Conservation (phyloP, 2,329 filamentous ascomycete genomes). For the Trichophyton simii region DNA sequence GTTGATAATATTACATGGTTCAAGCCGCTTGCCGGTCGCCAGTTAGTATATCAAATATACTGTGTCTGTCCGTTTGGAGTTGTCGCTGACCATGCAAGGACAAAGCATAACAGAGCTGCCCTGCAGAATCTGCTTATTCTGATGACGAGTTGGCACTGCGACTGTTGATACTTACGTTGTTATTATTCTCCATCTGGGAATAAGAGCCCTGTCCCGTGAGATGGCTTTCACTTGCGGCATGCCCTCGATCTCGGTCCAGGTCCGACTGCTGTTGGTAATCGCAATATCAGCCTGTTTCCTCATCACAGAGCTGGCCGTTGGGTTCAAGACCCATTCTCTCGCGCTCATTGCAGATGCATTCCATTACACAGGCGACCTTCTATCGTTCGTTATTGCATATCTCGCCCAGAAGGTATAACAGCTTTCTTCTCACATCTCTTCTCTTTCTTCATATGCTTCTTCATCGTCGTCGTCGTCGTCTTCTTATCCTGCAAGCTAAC, state of each 20-base stretch:
- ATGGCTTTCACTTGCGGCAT: background rate
- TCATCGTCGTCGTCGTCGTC: background rate
- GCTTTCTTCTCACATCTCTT: background rate
- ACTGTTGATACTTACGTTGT: background rate
- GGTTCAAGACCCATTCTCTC: constrained; percentile 58
- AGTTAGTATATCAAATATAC: no score
- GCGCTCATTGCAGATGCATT: constrained; percentile 67
- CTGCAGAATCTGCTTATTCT: background rate
- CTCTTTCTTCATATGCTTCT: background rate
- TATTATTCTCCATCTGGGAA: background rate
- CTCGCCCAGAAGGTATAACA: constrained; percentile 10
- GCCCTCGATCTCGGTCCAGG: constrained; percentile 6
- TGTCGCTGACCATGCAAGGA: no score
- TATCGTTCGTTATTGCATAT: constrained; percentile 11
- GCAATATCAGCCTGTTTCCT: constrained; percentile 11
- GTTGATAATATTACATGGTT: no score
- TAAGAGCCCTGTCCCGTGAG: background rate
- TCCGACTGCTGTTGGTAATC: constrained; percentile 11
- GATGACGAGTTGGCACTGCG: background rate
- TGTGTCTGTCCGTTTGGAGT: no score
- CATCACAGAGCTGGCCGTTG: constrained; percentile 34
- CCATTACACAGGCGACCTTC: constrained; percentile 50
- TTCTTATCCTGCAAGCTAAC: background rate
- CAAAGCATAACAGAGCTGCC: background rate
- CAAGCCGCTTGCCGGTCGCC: no score